These are phyloP conservation scores for Trametes pubescens DNA, from an alignment of 1,284 basidiomycete genomes.

Conservation along the genomic window DNA sequence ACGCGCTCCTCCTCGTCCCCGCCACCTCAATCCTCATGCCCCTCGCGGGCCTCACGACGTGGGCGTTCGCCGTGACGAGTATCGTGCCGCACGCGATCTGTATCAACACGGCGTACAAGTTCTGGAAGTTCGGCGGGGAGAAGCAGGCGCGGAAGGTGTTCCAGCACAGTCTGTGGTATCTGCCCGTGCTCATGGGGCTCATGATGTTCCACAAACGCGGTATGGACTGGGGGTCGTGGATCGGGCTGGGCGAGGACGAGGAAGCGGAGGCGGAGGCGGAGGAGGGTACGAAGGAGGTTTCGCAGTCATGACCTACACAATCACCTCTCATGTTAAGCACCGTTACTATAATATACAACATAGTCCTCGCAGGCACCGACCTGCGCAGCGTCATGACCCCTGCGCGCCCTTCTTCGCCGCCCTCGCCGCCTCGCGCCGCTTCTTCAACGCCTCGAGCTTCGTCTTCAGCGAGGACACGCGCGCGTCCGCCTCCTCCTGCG, in stretches of 20 bases:
- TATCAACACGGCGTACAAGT: conserved; percentile 75
- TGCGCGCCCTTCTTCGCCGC: conserved; percentile 36
- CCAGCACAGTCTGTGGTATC: conserved; percentile 89
- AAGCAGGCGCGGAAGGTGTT: conserved; percentile 83
- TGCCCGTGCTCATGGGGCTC: conserved; percentile 89
- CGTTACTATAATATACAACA: conserved; percentile 17
- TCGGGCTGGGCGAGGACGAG: conserved; percentile 37
- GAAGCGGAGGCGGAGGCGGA: conserved; percentile 24
- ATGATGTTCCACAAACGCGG: conserved; percentile 96
- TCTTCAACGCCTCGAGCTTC: conserved; percentile 67
- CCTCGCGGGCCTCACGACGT: conserved; percentile 87
- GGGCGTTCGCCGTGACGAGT: conserved; percentile 85
- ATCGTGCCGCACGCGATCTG: conserved; percentile 82
- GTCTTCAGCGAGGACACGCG: conserved; percentile 71
- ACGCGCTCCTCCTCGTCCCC: conserved; percentile 82
- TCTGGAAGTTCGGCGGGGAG: conserved; percentile 81
- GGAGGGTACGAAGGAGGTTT: neutral
- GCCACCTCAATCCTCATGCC: conserved; percentile 87
- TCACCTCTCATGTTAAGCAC: conserved; percentile 8
- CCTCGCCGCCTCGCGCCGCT: conserved; percentile 57
- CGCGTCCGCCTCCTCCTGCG: conserved; percentile 85
- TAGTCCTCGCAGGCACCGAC: conserved; percentile 7
- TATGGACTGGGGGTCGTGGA: conserved; percentile 74
- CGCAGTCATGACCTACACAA: conserved; percentile 5
- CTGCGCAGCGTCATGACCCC: neutral